Base-by-base conservation (phyloP, 768 basidiomycete genomes). In the Amyloporia xantha region DNA sequence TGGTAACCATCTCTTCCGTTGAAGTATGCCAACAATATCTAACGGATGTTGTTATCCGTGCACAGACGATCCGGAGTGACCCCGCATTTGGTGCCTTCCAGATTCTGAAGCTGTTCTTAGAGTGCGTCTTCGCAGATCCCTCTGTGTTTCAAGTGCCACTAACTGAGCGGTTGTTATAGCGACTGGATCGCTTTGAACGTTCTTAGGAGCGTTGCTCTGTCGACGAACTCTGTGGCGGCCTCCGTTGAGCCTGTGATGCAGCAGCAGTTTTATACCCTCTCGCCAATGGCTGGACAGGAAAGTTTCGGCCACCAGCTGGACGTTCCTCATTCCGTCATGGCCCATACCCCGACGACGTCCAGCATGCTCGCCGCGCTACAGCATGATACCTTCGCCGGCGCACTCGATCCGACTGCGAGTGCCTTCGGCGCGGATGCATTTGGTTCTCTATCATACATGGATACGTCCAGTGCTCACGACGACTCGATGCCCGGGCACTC, bases 131-230 rank as follows among this genome's bases (percentile, higher is more conserved):
- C 48, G 38, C 46, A 47, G 54, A 27, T 27, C 51, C 17, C 49
- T 26, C 37, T 49, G 49, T 58, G 45, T 33, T 15, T 7, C 30
- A 15, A 15, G 9, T 7, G 30, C 30, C 30, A n/a, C n/a, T n/a
- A n/a, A n/a, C 30, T 33, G 15, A 33, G 7, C 30, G 37, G 26
- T 40, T 15, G 35, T 53, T 41, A 1, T 54, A 91, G 90, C 56
- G 90, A 93, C 66, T 91, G 90, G 90, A 91, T 91, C 60, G 86
- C 88, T 2, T 82, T 92, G 54, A 91, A 90, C 65, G 88, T 93
- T 53, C 72, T 93, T 56, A 75, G 90, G 58, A 88, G 75, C 58
- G 90, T 93, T 53, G 91, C 91, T 2, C 69, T 93, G 51, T 91
- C 90, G 24, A 92, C 89, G 20, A 91, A 90, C 67, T 91, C 89